Base-by-base conservation (phyloP, 306 rosid genomes). In the Neltuma alba region DNA sequence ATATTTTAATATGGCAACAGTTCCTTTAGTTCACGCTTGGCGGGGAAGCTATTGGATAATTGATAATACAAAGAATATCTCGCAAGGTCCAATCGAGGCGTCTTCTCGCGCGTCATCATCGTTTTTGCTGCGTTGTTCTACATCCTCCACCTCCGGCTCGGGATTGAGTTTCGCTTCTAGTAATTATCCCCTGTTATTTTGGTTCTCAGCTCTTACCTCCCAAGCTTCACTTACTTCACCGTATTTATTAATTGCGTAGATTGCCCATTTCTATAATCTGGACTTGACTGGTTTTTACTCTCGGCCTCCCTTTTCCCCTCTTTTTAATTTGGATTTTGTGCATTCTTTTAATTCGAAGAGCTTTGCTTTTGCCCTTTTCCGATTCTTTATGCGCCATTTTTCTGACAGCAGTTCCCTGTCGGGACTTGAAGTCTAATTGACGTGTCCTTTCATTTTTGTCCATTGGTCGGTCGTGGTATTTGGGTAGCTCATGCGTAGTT, bases 111-210 rank as follows among this genome's bases (percentile, higher is more conserved):
- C 77, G 36, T 76, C 81, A 3, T 81, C 78, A 12, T 82, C 74
- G 4, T 74, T 76, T 31, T 58, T 76, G 61, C 60, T 75, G 6
- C 65, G 54, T 31, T 83, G 73, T 79, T 79, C 79, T 75, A 68
- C 83, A 21, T 57, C 64, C 8, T 75, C 71, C 25, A n/a, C 63
- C 58, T 67, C 67, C 54, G 42, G 44, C 70, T 75, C 38, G 10
- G 34, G 25, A 40, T 79, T 52, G 75, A 61, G 23, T 30, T 71
- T 70, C 21, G 28, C 37, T 80, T 84, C 37, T 70, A 77, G 87
- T 80, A 84, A 69, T 50, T 55, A 14, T 33, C 37, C 38, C 48
- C 5, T 7, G 21, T 61, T 63, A 3, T 50, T 18, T 48, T 79
- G 12, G 28, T 79, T 69, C 55, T 79, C 37, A 48, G 42, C 27